Evolutionary conservation across 768 basidiomycete genomes (phyloP).

Genomic region (Rhodosporidiobolus sp.): DNA sequence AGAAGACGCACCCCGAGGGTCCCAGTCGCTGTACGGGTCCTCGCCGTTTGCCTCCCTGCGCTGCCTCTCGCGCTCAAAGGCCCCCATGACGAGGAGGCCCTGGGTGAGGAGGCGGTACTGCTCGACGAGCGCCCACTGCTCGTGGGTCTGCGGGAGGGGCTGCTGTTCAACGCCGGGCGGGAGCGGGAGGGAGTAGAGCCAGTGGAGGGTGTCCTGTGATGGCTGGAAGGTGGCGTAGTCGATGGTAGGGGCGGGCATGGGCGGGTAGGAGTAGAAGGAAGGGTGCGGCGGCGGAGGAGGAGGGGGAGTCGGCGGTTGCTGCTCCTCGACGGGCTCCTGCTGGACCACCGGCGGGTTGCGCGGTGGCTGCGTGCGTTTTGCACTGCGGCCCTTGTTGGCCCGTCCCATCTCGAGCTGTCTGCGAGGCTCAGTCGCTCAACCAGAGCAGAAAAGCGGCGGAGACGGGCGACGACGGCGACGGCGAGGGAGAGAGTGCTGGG

Average conservation of each 20-base stretch:
- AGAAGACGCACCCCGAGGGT: constrained; percentile 1
- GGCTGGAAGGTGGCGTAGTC: background rate
- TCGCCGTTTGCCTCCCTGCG: background rate
- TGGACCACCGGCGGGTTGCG: background rate
- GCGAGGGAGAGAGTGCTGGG: background rate
- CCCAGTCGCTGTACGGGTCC: background rate
- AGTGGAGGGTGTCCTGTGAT: constrained; percentile 9
- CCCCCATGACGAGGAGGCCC: constrained; percentile 6
- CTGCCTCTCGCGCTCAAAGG: constrained; percentile 1
- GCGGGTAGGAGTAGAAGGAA: too few relatives aligned
- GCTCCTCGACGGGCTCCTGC: background rate
- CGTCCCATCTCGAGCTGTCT: too few relatives aligned
- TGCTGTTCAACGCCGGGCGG: constrained; percentile 15
- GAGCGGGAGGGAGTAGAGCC: constrained; percentile 30
- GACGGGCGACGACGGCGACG: background rate
- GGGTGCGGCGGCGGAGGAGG: background rate
- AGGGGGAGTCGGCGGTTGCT: background rate
- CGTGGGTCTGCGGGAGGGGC: constrained; percentile 6
- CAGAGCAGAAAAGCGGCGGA: background rate
- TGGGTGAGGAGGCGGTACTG: constrained; percentile 33
- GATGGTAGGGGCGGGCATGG: background rate
- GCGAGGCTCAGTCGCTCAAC: too few relatives aligned
- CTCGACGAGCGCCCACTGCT: constrained; percentile 37
- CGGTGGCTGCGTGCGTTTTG: background rate
- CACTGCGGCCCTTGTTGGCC: too few relatives aligned